These are phyloP conservation scores for Raddia guianensis DNA, from an alignment of 176 grass and related monocot species.

Conservation along the genomic window DNA sequence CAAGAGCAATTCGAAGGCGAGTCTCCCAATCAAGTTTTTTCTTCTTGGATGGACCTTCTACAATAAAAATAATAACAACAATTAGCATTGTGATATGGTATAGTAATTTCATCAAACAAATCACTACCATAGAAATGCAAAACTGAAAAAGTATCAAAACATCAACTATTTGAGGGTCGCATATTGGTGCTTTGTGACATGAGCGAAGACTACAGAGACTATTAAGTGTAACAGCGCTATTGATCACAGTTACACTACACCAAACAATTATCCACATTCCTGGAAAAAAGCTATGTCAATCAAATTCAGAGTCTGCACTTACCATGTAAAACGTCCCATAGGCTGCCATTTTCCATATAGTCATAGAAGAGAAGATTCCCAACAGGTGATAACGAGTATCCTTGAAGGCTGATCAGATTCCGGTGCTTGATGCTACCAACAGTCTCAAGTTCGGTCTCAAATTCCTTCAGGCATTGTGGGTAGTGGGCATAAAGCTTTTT, in stretches of 20 bases:
- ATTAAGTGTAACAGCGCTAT: neutral
- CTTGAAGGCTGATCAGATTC: constrained; percentile 92
- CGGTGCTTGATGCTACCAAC: constrained; percentile 98
- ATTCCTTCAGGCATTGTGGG: constrained; percentile 80
- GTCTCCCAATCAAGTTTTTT: constrained; percentile 90
- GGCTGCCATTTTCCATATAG: constrained; percentile 97
- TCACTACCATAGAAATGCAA: neutral
- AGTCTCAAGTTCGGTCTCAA: constrained; percentile 89
- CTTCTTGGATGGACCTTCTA: constrained; percentile 82
- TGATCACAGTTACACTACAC: neutral
- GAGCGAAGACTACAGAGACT: constrained; percentile 10
- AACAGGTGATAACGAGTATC: constrained; percentile 85
- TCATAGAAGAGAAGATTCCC: constrained; percentile 97
- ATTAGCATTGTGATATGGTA: neutral
- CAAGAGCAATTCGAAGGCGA: constrained; percentile 75
- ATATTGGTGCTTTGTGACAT: constrained; percentile 17
- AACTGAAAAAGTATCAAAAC: neutral
- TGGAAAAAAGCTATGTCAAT: neutral
- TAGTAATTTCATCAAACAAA: neutral
- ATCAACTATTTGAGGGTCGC: constrained; percentile 4
- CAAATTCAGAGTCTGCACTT: constrained; percentile 2
- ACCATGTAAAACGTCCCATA: constrained; percentile 99
- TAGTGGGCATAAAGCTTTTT: constrained; percentile 89
- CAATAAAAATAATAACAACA: constrained; percentile 8
- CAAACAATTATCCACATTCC: constrained; percentile 13